Conservation (phyloP, 176 grass and related monocot species). For the Phragmites australis region DNA sequence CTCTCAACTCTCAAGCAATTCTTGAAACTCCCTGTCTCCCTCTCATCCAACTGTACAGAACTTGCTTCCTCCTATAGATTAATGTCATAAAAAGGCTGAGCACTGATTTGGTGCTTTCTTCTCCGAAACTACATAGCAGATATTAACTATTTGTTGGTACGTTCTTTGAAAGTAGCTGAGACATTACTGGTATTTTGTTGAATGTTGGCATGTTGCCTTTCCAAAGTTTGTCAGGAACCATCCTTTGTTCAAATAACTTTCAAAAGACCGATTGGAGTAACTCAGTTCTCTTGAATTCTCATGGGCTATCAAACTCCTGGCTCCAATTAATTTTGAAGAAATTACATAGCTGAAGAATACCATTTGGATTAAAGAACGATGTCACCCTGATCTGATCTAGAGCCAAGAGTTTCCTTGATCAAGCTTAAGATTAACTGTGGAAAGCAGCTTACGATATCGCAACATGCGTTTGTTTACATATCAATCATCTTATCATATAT, state of each 20-base stretch:
- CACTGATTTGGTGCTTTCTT: neutral
- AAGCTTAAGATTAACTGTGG: too few relatives aligned
- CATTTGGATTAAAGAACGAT: neutral
- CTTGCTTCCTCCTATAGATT: neutral
- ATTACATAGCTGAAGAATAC: neutral
- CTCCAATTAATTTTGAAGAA: neutral
- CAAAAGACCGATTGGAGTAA: neutral
- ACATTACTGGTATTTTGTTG: conserved; percentile 5
- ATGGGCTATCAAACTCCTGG: neutral
- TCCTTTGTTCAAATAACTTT: neutral
- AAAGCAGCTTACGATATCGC: too few relatives aligned
- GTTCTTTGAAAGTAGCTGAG: neutral
- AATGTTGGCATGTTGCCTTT: neutral
- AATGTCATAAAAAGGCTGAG: neutral
- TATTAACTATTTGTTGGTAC: neutral
- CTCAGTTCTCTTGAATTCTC: neutral
- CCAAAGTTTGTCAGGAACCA: neutral
- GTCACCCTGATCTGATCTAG: neutral
- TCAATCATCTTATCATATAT: neutral
- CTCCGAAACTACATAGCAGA: neutral
- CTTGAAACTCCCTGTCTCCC: neutral
- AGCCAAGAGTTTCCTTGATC: neutral
- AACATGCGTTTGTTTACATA: neutral
- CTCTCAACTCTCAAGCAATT: neutral
- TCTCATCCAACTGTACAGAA: neutral